A percentile compares a stretch with the other conserved stretches of the same genome.
Conservation (phyloP, 495 filamentous ascomycete species). For the Aspergillus affinis region DNA sequence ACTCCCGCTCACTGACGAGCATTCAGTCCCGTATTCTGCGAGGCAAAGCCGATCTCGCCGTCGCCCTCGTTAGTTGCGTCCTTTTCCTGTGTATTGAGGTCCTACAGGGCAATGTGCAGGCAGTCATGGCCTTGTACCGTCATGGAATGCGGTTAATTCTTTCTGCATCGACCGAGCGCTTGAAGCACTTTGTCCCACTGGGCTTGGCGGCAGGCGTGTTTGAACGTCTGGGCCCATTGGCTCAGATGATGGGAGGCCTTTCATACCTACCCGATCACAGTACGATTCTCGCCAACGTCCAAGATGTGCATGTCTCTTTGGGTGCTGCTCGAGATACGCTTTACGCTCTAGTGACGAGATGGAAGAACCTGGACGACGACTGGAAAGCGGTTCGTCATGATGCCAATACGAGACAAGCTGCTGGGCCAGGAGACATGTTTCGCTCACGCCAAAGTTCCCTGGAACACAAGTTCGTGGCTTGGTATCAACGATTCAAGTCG, state of each 20-base stretch:
- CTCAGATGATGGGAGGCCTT: not conserved
- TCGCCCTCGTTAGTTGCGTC: slow-evolving; percentile 52
- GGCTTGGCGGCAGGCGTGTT: not conserved
- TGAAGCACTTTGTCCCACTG: too few relatives aligned
- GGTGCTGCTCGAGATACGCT: not conserved
- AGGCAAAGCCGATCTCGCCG: slow-evolving; percentile 23
- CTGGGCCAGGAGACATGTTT: not conserved
- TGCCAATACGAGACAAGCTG: not conserved
- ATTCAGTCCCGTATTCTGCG: slow-evolving; percentile 35
- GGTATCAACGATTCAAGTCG: not conserved
- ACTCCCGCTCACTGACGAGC: slow-evolving; percentile 34
- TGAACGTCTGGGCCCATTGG: not conserved
- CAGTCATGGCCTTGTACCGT: slow-evolving; percentile 25
- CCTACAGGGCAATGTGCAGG: slow-evolving; percentile 43
- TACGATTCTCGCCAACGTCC: not conserved
- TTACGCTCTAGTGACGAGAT: slow-evolving; percentile 6
- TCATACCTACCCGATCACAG: not conserved
- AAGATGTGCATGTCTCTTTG: not conserved
- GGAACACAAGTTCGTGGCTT: not conserved
- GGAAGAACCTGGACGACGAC: slow-evolving; percentile 11
- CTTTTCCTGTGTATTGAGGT: slow-evolving; percentile 56
- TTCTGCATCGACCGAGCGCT: too few relatives aligned
- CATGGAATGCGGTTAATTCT: slow-evolving; percentile 25
- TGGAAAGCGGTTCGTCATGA: not conserved
- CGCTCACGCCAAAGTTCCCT: not conserved